Evolutionary conservation across 164 flowering plant genomes (phyloP), one percentile per base, ranked within the genome.

Genomic region (Hamamelis virginiana): DNA sequence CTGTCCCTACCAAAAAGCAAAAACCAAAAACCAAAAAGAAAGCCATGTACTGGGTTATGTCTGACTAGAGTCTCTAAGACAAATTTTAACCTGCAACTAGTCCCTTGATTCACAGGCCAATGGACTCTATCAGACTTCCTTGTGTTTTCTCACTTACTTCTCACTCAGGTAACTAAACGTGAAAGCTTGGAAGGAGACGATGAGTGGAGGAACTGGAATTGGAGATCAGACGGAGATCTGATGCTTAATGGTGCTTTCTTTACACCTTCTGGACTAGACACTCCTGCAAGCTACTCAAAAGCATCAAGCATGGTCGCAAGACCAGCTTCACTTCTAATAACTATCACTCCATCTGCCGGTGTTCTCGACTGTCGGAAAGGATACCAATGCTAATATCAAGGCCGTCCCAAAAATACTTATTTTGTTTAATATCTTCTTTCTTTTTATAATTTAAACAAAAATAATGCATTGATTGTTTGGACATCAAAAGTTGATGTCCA

Each of bases 171-270:
- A 57, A 79, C 82, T 12, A 76, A 76, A 25, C 67, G 63, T 0
- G 79, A 73, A 25, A 26, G 59, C 46, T 26, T 11, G 10, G 3
- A 23, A 15, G 75, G 65, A 23, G 41, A 64, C 10, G 61, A 21
- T 1, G 81, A 73, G 52, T 79, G 82, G 82, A 72, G 64, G 75
- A 46, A 60, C 5, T 79, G 82, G 82, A 76, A 76, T 21, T 76
- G 82, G 82, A 76, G 82, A 53, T 70, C 82, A 47, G 79, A 73
- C 9, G 79, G 82, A 8, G 82, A 79, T 61, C 8, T 73, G 62
- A 51, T 79, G 75, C 33, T 69, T 55, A 79, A 79, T 56, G 79
- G 82, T n/a, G 82, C 79, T 3, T 65, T 52, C 52, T 79, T 78
- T 28, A 72, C 53, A 6, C 13, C 75, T 28, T 78, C 81, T 23